Evolutionary conservation across 371 early-diverging fungal genomes (phyloP).

Genomic region (Haplosporangium sp.): DNA sequence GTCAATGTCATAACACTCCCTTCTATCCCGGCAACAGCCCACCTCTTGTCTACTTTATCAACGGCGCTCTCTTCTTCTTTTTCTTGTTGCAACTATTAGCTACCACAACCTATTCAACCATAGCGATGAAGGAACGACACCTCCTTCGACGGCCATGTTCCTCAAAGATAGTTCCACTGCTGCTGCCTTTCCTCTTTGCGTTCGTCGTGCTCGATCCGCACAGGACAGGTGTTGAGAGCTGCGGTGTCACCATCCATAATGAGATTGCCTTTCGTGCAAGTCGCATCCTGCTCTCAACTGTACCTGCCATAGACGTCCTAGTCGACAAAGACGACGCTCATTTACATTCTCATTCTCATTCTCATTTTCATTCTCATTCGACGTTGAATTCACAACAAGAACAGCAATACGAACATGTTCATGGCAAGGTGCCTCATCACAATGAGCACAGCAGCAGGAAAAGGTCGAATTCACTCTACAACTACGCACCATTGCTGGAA

Average conservation of each 20-base stretch:
- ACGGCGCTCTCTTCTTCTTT: no score
- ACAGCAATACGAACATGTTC: not conserved
- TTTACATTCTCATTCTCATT: slow-evolving; percentile 12
- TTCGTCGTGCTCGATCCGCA: slow-evolving; percentile 5
- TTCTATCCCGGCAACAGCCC: no score
- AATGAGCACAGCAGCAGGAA: slow-evolving; percentile 11
- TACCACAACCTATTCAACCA: no score
- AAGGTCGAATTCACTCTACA: slow-evolving; percentile 1
- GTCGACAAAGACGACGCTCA: not conserved
- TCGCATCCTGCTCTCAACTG: slow-evolving; percentile 50
- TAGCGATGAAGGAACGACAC: no score
- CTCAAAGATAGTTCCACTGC: not conserved
- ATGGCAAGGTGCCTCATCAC: not conserved
- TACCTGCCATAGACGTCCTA: not conserved
- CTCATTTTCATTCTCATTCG: not conserved
- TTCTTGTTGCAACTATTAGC: no score
- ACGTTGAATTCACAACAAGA: not conserved
- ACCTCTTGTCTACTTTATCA: no score
- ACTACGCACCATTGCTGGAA: slow-evolving; percentile 40
- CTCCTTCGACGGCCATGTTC: no score
- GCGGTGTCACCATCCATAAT: slow-evolving; percentile 67
- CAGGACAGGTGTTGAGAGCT: slow-evolving; percentile 20
- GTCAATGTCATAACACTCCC: no score
- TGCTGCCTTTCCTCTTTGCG: slow-evolving; percentile 1
- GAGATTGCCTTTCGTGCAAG: slow-evolving; percentile 64